phyloP scores from a whole-genome alignment of 2,329 filamentous ascomycete species.

The Ascomycota sp. region DNA sequence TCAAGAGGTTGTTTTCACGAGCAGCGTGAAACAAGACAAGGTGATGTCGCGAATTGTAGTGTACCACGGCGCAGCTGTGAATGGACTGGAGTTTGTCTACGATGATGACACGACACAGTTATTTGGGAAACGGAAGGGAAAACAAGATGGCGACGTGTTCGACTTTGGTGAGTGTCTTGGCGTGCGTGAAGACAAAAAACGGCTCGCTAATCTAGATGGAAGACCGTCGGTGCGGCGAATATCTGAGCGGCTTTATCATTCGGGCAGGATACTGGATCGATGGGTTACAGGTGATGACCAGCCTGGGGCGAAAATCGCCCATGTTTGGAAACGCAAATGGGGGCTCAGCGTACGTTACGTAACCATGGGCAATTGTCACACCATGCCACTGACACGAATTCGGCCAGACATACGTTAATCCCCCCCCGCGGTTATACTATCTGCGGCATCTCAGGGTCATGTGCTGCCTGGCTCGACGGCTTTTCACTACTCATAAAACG shows the following conservation, averaged over 20 bases:
- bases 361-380: no score
- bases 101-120: slow-evolving; percentile 70
- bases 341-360: slow-evolving; percentile 52
- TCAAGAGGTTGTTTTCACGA: slow-evolving; percentile 56
- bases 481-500: no score
- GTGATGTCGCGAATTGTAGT: slow-evolving; percentile 56
- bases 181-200: not conserved
- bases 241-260: slow-evolving; percentile 69
- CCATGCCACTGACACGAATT: no score
- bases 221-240: slow-evolving; percentile 74
- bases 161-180: slow-evolving; percentile 42
- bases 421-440: no score
- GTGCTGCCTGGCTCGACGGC: no score
- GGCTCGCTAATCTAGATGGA: slow-evolving; percentile 6
- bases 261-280: slow-evolving; percentile 70
- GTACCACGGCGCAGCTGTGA: slow-evolving; percentile 56
- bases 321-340: slow-evolving; percentile 66
- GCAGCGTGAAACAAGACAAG: slow-evolving; percentile 45
- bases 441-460: no score
- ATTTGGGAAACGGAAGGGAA: slow-evolving; percentile 65
- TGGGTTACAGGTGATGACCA: slow-evolving; percentile 77
- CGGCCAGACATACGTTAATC: no score
- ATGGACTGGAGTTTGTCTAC: slow-evolving; percentile 84
- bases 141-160: slow-evolving; percentile 51
- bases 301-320: slow-evolving; percentile 64